These are phyloP conservation scores for Friedmanniomyces endolithicus DNA, from an alignment of 495 filamentous ascomycete genomes.

Conservation along the genomic window DNA sequence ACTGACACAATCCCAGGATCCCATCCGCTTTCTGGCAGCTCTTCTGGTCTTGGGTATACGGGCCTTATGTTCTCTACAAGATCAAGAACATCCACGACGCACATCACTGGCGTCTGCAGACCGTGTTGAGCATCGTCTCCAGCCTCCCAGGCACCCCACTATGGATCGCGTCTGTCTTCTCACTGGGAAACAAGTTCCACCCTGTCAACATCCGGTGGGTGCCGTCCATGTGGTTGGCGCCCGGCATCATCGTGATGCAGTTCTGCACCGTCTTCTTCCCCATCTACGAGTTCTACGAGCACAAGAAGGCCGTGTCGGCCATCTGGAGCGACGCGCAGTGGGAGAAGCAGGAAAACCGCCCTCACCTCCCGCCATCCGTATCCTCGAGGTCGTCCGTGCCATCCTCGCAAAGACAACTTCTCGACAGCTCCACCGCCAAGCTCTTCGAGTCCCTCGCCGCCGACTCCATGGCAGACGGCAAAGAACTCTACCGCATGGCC, in stretches of 20 bases:
- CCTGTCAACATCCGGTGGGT: conserved; percentile 21
- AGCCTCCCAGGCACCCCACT: conserved; percentile 25
- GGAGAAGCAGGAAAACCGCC: not conserved
- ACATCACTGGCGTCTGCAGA: conserved; percentile 30
- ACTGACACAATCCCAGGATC: conserved; percentile 3
- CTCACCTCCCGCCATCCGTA: not conserved
- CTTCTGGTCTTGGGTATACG: conserved; percentile 25
- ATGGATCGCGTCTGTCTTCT: conserved; percentile 27
- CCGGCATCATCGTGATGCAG: conserved; percentile 27
- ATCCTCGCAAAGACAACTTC: not conserved
- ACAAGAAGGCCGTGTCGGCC: not conserved
- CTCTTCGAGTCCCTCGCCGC: not conserved
- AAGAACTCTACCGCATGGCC: conserved; percentile 24
- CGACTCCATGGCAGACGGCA: not conserved
- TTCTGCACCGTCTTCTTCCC: conserved; percentile 26
- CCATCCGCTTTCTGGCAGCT: conserved; percentile 28
- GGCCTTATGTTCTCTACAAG: conserved; percentile 28
- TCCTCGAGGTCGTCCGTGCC: not conserved
- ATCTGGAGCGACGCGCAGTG: not conserved
- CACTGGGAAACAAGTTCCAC: conserved; percentile 6
- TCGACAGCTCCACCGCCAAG: not conserved
- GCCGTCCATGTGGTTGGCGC: conserved; percentile 28
- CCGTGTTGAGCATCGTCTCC: conserved; percentile 19
- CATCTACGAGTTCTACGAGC: conserved; percentile 22
- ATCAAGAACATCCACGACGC: conserved; percentile 26